Conservation (phyloP, 495 filamentous ascomycete genomes). For the Acidiella bohemica region DNA sequence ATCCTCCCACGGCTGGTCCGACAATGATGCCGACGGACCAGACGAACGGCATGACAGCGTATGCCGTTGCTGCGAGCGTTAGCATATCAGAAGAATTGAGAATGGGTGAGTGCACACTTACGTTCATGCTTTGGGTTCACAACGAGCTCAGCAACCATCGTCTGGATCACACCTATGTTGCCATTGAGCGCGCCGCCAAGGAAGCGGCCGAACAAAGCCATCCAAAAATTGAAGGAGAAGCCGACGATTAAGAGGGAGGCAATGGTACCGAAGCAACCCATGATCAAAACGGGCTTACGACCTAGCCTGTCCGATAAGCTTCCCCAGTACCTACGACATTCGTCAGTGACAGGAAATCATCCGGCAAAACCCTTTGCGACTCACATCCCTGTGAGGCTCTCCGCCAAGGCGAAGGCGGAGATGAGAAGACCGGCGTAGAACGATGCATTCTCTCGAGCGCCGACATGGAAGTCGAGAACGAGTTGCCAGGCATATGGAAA, state of each 20-base stretch:
- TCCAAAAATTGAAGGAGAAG: slow-evolving; percentile 66
- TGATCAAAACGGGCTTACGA: slow-evolving; percentile 67
- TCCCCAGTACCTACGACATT: slow-evolving; percentile 51
- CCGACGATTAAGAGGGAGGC: slow-evolving; percentile 68
- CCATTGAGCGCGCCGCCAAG: slow-evolving; percentile 73
- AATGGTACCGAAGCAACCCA: slow-evolving; percentile 70
- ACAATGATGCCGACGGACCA: slow-evolving; percentile 79
- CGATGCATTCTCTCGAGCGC: slow-evolving; percentile 53
- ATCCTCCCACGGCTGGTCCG: slow-evolving; percentile 68
- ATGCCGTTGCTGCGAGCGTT: slow-evolving; percentile 48
- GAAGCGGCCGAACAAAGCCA: slow-evolving; percentile 59
- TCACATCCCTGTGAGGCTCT: slow-evolving; percentile 61
- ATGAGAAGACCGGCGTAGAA: slow-evolving; percentile 79
- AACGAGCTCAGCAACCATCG: slow-evolving; percentile 80
- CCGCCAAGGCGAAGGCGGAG: slow-evolving; percentile 68
- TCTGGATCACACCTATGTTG: slow-evolving; percentile 80
- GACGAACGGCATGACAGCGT: slow-evolving; percentile 76
- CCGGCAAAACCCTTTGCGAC: too few species aligned
- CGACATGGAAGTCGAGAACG: slow-evolving; percentile 59
- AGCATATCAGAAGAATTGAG: background rate
- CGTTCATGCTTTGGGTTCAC: slow-evolving; percentile 69
- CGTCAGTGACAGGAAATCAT: too few species aligned
- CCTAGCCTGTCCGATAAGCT: slow-evolving; percentile 66
- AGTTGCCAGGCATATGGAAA: slow-evolving; percentile 81
- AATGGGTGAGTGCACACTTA: slow-evolving; percentile 32